Base-by-base conservation (phyloP, 192 early-diverging fungal species). In the Powellomyces hirtus region DNA sequence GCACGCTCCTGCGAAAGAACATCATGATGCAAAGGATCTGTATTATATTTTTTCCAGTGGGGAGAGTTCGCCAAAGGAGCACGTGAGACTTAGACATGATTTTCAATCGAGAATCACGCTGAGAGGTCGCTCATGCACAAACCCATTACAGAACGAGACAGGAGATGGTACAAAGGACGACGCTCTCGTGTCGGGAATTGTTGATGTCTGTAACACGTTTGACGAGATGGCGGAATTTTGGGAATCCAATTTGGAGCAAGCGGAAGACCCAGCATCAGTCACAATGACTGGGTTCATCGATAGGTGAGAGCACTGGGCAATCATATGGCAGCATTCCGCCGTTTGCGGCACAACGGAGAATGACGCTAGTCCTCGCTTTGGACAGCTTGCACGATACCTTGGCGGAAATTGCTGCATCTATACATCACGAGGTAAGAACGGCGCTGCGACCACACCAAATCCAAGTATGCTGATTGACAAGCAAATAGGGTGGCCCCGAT, bases 221-320 rank as follows among this genome's bases (percentile, higher is more conserved):
- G 53, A 56, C 27, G 53, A 56, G 53, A 56, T 56, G 53, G 53
- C 53, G 29, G 53, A 26, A 16, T 56, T 31, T 27, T 56, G 53
- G 53, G 53, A 56, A 27, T 18, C 46, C 16, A 49, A 49, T 16
- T 14, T 6, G 46, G 46, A 49, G 46, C n/a, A 24, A 5, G n/a
- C 46, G 5, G 16, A 49, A 2, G 46, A 49, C 26, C 46, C 46
- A 24, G 46, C 26, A 24, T 5, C 46, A 2, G 5, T 49, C 2
- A 24, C 46, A 14, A 49, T 49, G 46, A 49, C 5, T 49, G 46
- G 16, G 16, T 49, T 49, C 26, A 49, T 49, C 26, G 46, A 49
- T 24, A 49, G 46, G 46, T 49, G 14, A 49, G 46, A 18, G 40
- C 18, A 18, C 40, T 42, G 38, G 38, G 18, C 40, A 42, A 42